Percentiles rank a stretch among this genome's conserved stretches.
phyloP scores from a whole-genome alignment of 2,329 filamentous ascomycete genomes.

The Diplodia mutila region DNA sequence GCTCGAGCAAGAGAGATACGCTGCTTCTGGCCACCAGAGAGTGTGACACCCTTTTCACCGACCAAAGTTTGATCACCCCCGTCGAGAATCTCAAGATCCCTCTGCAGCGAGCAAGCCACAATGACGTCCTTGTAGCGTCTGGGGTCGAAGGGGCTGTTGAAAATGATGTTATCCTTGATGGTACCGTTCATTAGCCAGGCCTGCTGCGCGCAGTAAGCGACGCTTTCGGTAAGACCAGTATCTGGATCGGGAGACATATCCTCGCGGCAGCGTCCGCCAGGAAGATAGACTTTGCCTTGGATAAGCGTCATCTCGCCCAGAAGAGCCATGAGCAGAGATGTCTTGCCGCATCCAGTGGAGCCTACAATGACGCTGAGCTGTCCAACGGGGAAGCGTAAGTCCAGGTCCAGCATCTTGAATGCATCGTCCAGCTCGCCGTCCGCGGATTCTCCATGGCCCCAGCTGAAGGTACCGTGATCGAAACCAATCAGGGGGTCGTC shows the following conservation, averaged over 20 bases:
- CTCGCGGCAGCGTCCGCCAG: slow-evolving; percentile 82
- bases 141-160: slow-evolving; percentile 79
- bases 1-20: slow-evolving; percentile 95
- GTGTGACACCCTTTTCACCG: slow-evolving; percentile 94
- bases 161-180: slow-evolving; percentile 94
- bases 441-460: slow-evolving; percentile 65
- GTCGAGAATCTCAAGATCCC: slow-evolving; percentile 90
- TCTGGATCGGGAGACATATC: slow-evolving; percentile 80
- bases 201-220: slow-evolving; percentile 95
- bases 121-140: slow-evolving; percentile 86
- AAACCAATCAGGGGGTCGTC: slow-evolving; percentile 81
- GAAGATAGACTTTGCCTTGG: slow-evolving; percentile 79
- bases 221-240: slow-evolving; percentile 85
- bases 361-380: slow-evolving; percentile 92
- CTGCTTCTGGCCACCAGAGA: slow-evolving; percentile 97
- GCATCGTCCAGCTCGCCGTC: slow-evolving; percentile 65
- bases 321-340: slow-evolving; percentile 91
- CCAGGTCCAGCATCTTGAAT: slow-evolving; percentile 77
- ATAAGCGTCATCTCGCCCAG: slow-evolving; percentile 94
- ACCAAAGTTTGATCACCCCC: slow-evolving; percentile 91
- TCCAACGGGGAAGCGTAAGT: slow-evolving; percentile 81
- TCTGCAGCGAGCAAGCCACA: slow-evolving; percentile 85
- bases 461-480: slow-evolving; percentile 81
- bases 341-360: slow-evolving; percentile 93
- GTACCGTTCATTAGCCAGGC: slow-evolving; percentile 96